Conservation (phyloP, 78 protist species). For the Tieghemostelium lacteum region DNA sequence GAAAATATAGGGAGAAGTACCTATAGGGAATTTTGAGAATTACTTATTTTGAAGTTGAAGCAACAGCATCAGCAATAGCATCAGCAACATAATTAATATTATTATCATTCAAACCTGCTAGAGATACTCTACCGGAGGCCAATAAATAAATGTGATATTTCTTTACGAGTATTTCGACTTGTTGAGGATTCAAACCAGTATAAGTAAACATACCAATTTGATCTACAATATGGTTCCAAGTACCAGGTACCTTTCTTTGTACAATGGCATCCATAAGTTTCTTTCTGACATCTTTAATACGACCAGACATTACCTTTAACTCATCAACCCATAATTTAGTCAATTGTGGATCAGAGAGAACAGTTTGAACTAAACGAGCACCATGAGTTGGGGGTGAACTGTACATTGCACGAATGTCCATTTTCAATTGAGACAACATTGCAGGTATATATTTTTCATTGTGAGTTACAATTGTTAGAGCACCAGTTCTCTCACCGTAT, state of each 20-base stretch:
- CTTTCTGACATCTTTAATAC: conserved; percentile 88
- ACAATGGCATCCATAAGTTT: conserved; percentile 80
- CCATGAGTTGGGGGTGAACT: conserved; percentile 98
- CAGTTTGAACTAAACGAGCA: conserved; percentile 91
- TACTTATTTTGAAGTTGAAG: conserved; percentile 2
- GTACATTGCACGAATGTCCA: conserved; percentile 93
- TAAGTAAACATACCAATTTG: conserved; percentile 98
- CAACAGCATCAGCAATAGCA: conserved; percentile 88
- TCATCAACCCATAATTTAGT: conserved; percentile 82
- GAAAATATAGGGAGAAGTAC: too few relatives aligned
- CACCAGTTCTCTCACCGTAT: conserved; percentile 94
- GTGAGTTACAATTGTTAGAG: conserved; percentile 46
- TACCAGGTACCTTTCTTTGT: conserved; percentile 82
- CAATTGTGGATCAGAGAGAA: conserved; percentile 82
- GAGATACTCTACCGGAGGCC: conserved; percentile 94
- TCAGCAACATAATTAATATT: conserved; percentile 88
- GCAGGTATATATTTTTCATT: conserved; percentile 25
- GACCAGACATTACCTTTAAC: conserved; percentile 85
- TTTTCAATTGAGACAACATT: conserved; percentile 90
- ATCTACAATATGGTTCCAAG: conserved; percentile 91
- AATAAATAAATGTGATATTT: conserved; percentile 90
- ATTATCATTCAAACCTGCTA: conserved; percentile 94
- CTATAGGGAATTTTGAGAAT: too few relatives aligned
- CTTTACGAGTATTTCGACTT: conserved; percentile 71
- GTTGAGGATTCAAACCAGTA: conserved; percentile 90